These are phyloP conservation scores for Lipomyces oligophaga DNA, from an alignment of 805 yeast genomes.

Conservation along the genomic window DNA sequence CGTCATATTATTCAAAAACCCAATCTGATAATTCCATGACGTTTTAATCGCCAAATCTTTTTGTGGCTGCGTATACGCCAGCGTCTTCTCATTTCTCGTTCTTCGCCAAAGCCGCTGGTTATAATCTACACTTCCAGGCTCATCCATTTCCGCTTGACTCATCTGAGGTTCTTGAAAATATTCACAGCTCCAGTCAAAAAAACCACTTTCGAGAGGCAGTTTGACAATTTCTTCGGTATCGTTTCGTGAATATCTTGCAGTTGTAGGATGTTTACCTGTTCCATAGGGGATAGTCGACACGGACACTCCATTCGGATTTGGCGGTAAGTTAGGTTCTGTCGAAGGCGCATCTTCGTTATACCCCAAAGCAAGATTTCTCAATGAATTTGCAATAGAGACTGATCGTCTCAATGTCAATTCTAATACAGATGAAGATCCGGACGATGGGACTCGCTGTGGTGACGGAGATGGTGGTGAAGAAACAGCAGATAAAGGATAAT, in stretches of 20 bases:
- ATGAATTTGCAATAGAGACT: conserved; percentile 32
- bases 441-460: conserved; percentile 5
- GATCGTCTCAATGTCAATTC: conserved; percentile 30
- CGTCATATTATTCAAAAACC: conserved; percentile 62
- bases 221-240: conserved; percentile 27
- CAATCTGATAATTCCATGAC: conserved; percentile 68
- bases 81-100: conserved; percentile 79
- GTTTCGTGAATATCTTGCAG: conserved; percentile 34
- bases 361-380: conserved; percentile 29
- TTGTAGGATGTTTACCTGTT: conserved; percentile 33
- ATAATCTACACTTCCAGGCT: conserved; percentile 86
- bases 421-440: conserved; percentile 16
- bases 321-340: conserved; percentile 22
- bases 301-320: conserved; percentile 20
- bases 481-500: neutral
- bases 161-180: conserved; percentile 96
- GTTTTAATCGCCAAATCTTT: conserved; percentile 79
- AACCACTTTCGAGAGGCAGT: conserved; percentile 38
- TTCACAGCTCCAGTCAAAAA: conserved; percentile 56
- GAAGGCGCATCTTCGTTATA: conserved; percentile 11
- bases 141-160: conserved; percentile 78
- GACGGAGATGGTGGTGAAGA: conserved; percentile 1
- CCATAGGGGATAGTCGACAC: conserved; percentile 36
- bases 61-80: conserved; percentile 85
- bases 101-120: conserved; percentile 83